Evolutionary conservation across 495 filamentous ascomycete genomes (phyloP), one percentile per base, ranked within the genome.

Genomic region (Penicillium salamii): DNA sequence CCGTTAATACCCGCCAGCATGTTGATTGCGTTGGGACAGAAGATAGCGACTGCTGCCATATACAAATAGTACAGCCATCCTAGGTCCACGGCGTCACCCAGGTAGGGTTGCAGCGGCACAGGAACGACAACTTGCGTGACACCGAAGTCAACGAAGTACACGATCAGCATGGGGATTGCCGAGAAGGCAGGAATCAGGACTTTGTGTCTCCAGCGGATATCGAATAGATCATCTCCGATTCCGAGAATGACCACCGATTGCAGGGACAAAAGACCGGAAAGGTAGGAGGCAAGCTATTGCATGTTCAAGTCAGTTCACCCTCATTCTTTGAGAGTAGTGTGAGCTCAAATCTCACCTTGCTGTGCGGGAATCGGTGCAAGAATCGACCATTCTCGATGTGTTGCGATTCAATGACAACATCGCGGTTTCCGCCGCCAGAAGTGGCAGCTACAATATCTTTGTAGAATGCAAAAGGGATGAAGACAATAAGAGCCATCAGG

Each of bases 161-260:
- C 89, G 42, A 95, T 86, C 4, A 99, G 85, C 70, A 99, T 86
- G 0, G 93, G 93, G 50, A 97, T 90, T 21, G 91, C 82, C 29
- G 91, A 90, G 59, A 99, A 89, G 13, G 89, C 95, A 4, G 93
- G 93, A 53, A 99, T 96, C 69, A 97, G 83, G 61, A 97, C 83
- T 70, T 99, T 99, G 75, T 99, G 95, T 42, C 93, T 85, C 93
- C 93, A 99, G 58, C 95, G 84, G 58, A 99, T 95, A 67, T 99
- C 93, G 70, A 99, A 95, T 12, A 97, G 80, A 67, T 99, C 93
- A 67, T 99, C 93, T 18, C 88, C 89, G 48, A 97, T 86, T 28
- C 93, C 93, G 33, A 99, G 87, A 33, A 97, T 84, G 23, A 89
- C 83, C 46, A 96, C 86, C 20, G 81, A 86, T 70, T 96, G 90